These are phyloP conservation scores for Clarireedia hainanense DNA, from an alignment of 2,329 filamentous ascomycete genomes.

Conservation along the genomic window DNA sequence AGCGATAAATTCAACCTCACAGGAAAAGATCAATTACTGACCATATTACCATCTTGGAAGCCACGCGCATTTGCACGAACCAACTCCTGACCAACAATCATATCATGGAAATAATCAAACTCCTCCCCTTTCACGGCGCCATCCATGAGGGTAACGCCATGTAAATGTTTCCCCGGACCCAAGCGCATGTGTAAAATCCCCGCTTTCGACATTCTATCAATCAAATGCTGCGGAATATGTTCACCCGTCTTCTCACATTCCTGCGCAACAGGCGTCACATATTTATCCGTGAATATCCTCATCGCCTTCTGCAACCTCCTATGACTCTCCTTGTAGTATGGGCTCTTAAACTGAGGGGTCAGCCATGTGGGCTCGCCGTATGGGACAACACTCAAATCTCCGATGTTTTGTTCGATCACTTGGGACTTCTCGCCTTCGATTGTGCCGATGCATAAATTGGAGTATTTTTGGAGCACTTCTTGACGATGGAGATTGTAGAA, in stretches of 20 bases:
- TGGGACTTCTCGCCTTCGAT: conserved; percentile 68
- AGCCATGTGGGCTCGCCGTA: conserved; percentile 85
- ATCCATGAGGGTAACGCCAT: conserved; percentile 59
- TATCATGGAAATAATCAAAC: conserved; percentile 82
- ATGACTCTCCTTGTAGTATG: conserved; percentile 75
- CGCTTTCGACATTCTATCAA: conserved; percentile 68
- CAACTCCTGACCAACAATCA: conserved; percentile 69
- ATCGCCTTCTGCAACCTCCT: conserved; percentile 59
- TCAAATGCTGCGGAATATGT: conserved; percentile 62
- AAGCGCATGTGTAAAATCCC: conserved; percentile 76
- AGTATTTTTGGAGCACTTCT: conserved; percentile 79
- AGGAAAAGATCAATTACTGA: conserved; percentile 38
- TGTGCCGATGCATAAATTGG: conserved; percentile 65
- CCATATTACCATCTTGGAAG: conserved; percentile 82
- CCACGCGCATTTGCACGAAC: conserved; percentile 64
- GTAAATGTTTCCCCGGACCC: conserved; percentile 74
- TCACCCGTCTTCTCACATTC: conserved; percentile 68
- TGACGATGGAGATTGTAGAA: conserved; percentile 93
- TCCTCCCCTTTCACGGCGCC: conserved; percentile 69
- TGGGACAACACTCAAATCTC: conserved; percentile 68
- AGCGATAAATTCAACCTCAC: background rate
- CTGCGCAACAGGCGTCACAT: conserved; percentile 67
- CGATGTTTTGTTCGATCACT: conserved; percentile 59
- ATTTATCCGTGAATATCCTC: conserved; percentile 62
- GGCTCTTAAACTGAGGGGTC: conserved; percentile 64